A percentile compares a stretch with the other conserved stretches of the same genome.
These are phyloP conservation scores for Spirogloea muscicola DNA, from an alignment of 139 green algal species.

Conservation along the genomic window DNA sequence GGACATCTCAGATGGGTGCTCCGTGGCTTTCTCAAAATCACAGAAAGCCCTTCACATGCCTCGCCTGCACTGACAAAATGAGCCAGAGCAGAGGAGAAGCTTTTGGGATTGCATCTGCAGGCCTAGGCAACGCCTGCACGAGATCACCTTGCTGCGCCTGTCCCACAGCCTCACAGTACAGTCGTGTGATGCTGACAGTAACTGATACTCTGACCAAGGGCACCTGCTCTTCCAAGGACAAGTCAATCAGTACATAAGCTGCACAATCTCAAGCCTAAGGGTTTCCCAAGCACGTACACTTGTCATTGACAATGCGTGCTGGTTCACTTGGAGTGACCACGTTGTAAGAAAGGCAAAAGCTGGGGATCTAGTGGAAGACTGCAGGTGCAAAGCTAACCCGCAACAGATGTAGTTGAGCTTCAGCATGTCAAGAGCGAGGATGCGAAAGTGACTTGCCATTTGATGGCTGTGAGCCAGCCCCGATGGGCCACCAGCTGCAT, in stretches of 20 bases:
- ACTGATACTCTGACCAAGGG: slow-evolving; percentile 28
- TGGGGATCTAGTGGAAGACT: not conserved
- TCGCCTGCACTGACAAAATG: too few species aligned
- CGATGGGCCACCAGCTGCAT: slow-evolving; percentile 26
- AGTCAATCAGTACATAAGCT: too few species aligned
- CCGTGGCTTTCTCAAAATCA: too few species aligned
- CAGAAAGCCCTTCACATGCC: too few species aligned
- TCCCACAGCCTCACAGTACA: slow-evolving; percentile 41
- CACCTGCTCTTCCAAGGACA: not conserved
- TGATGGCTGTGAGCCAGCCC: slow-evolving; percentile 35
- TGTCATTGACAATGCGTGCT: not conserved
- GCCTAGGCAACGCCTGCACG: too few species aligned
- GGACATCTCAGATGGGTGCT: too few species aligned
- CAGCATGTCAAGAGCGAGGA: not conserved
- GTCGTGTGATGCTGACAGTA: slow-evolving; percentile 40
- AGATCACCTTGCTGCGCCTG: too few species aligned
- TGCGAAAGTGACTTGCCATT: slow-evolving; percentile 6
- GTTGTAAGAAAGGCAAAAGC: not conserved
- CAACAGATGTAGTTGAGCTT: not conserved
- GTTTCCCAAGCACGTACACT: not conserved
- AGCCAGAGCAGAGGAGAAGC: too few species aligned
- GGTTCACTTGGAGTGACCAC: not conserved
- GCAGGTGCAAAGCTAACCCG: not conserved
- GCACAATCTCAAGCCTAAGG: not conserved
- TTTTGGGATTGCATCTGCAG: too few species aligned